Base-by-base conservation (phyloP, 163 green algal genomes). In the Coccomyxa subellipsoidea region DNA sequence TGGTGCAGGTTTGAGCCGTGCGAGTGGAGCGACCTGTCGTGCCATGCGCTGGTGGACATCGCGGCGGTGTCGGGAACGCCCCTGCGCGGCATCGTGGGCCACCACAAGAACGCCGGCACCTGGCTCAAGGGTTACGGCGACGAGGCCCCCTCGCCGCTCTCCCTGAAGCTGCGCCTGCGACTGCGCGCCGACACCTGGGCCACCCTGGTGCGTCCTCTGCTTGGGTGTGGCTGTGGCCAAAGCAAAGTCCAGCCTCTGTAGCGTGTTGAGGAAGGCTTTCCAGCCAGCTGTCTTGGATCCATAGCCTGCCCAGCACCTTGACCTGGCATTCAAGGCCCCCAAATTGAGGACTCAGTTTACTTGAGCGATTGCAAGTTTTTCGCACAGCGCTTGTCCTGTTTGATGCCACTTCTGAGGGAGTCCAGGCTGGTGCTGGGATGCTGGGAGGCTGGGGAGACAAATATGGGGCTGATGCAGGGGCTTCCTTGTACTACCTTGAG, bases 11-110 rank as follows among this genome's bases (percentile, higher is more conserved):
- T 80, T 18, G 36, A 38, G 23, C 87, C 87, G 18, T 91, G 87
- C 54, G 76, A 76, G 0, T 89, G 85, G 85, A 87, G 85, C 66
- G 83, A 88, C 36, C 81, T 72, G 39, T 25, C 29, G 0, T 90
- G 87, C 80, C 82, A 87, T 36, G 27, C 23, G n/a, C 38, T 38
- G 25, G 36, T 86, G 32, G 76, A 76, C 18, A 39, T 76, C 8
- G 29, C 36, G 9, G 71, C 38, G 9, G 76, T 39, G 10, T 72
- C 59, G 31, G 76, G 81, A 12, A 66, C 39, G 53, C 34, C 32
- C 15, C 47, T 73, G 40, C 40, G 23, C 29, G 40, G 40, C 77
- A 72, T 81, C 69, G 77, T 81, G 77, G 77, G 77, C 29, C 77
- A 81, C 77, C 77, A 81, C 40, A 72, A 81, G 40, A 75, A 81